Conservation (phyloP, 306 rosid species). For the Notholithocarpus densiflorus region DNA sequence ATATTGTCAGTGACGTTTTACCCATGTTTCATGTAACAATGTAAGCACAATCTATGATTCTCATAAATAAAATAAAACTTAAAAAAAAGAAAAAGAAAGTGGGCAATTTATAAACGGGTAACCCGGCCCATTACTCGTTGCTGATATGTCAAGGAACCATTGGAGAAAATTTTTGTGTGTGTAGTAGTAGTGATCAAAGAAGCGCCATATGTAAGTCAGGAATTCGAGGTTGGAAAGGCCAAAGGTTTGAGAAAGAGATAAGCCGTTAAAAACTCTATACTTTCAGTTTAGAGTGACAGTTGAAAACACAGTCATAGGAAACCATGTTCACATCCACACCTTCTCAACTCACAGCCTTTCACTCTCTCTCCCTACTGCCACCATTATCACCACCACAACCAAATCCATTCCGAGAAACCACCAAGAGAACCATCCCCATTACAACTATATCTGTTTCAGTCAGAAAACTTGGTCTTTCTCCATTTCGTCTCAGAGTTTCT, state of each 20-base stretch:
- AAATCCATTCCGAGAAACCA: conserved; percentile 16
- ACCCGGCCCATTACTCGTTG: no score
- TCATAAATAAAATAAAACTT: no score
- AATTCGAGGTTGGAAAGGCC: background rate
- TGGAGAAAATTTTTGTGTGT: no score
- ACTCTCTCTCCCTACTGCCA: conserved; percentile 17
- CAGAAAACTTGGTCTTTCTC: background rate
- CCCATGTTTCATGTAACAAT: no score
- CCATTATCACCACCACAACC: background rate
- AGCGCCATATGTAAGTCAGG: background rate
- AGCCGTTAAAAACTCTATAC: conserved; percentile 12
- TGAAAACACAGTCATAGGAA: conserved; percentile 14
- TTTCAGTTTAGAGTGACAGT: background rate
- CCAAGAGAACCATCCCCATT: conserved; percentile 11
- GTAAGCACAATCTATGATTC: no score
- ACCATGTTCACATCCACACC: conserved; percentile 45
- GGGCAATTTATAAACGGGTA: no score
- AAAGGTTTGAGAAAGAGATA: conserved; percentile 29
- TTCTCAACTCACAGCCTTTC: conserved; percentile 37
- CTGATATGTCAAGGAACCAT: no score
- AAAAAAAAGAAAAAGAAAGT: no score
- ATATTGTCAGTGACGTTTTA: no score
- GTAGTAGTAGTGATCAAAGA: background rate
- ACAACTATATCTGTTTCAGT: background rate
- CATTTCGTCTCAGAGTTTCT: conserved; percentile 26